Base-by-base conservation (phyloP, 345 rosid species). In the Raphanus raphanistrum region DNA sequence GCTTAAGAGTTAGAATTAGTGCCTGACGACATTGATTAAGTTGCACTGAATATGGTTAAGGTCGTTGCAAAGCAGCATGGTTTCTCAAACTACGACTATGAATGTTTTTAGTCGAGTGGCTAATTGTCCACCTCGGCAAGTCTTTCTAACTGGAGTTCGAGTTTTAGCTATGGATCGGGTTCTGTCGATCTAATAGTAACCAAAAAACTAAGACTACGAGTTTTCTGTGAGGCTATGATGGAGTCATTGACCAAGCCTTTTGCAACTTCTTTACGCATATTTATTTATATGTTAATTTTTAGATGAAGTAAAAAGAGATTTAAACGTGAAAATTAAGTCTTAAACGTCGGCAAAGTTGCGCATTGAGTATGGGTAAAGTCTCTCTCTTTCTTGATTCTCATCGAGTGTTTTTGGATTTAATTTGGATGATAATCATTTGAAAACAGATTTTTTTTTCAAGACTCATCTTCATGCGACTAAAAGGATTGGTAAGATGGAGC, bases 401-500 rank as follows among this genome's bases (percentile, higher is more conserved):
- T 50, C 15, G 57, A 50, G 59, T 50, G 55, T n/a, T 12, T 50
- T 50, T 50, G 55, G 55, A 50, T 50, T 50, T 50, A 21, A 50
- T 50, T 50, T 52, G 10, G 26, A 52, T 52, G 59, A 52, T 6
- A 6, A 52, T 16, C 59, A 52, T 52, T 10, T 52, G 26, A 52
- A 52, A 52, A 16, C 59, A 52, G 26, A 52, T 52, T 52, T 16
- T 16, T 16, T 16, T 15, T 52, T 25, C 15, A 52, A 25, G 6
- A 52, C 7, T 38, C 64, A 0, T 92, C 72, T 83, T 60, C 77
- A 64, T 88, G 68, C 84, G 83, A 76, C 96, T 95, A 13, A 88
- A 85, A 81, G 97, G 97, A 60, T 76, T 95, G 90, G 97, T 95
- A 82, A 84, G 86, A 76, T 70, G 58, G 1, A 21, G 17, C 28